A percentile compares a stretch with the other conserved stretches of the same genome.
These are phyloP conservation scores for Candida maesae DNA, from an alignment of 805 yeast genomes.

Conservation along the genomic window DNA sequence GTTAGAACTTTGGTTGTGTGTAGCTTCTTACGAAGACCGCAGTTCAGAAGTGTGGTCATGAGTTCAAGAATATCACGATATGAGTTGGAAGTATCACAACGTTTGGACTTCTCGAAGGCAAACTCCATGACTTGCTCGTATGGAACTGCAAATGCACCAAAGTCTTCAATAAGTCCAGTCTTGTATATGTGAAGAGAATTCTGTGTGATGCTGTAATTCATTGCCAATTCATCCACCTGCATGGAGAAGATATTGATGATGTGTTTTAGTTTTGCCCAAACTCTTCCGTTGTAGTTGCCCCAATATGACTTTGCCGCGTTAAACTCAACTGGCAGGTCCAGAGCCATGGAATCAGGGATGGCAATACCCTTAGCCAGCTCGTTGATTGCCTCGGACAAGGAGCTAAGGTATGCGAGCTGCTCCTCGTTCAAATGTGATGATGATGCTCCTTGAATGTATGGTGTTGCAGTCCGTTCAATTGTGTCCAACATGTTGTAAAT, in stretches of 20 bases:
- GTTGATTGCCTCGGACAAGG: conserved; percentile 59
- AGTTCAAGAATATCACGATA: conserved; percentile 18
- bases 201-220: conserved; percentile 53
- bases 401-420: conserved; percentile 44
- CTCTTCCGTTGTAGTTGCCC: conserved; percentile 8
- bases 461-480: conserved; percentile 24
- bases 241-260: conserved; percentile 37
- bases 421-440: conserved; percentile 10
- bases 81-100: conserved; percentile 24
- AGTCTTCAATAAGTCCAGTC: conserved; percentile 58
- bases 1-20: conserved; percentile 5
- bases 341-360: conserved; percentile 49
- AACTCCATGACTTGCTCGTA: conserved; percentile 38
- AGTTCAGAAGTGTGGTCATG: conserved; percentile 16
- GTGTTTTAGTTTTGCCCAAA: conserved; percentile 22
- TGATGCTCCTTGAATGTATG: conserved; percentile 14
- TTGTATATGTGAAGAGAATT: conserved; percentile 59
- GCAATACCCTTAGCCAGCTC: conserved; percentile 70
- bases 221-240: conserved; percentile 33
- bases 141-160: conserved; percentile 64
- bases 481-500: conserved; percentile 32
- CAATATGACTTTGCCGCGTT: conserved; percentile 26
- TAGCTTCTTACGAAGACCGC: conserved; percentile 12
- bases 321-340: conserved; percentile 24
- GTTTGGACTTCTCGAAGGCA: conserved; percentile 20